These are phyloP conservation scores for Spongospora subterranea DNA, from an alignment of 208 protist genomes.

Conservation along the genomic window DNA sequence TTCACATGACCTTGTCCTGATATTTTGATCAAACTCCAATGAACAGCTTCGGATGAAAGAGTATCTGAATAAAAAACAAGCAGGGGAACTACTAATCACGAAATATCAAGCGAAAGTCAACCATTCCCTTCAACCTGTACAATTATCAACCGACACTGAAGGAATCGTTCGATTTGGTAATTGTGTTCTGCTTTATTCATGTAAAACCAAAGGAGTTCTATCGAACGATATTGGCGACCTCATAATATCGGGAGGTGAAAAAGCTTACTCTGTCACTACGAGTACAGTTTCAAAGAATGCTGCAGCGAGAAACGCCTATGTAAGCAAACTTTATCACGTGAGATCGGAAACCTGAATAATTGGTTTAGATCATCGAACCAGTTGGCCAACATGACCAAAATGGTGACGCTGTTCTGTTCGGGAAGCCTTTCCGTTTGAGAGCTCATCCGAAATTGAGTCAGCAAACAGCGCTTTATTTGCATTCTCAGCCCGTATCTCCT, in stretches of 20 bases:
- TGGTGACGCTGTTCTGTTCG: slow-evolving; percentile 12
- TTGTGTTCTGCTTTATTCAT: slow-evolving; percentile 11
- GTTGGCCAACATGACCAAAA: background rate
- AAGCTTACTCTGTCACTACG: slow-evolving; percentile 10
- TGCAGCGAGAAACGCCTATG: slow-evolving; percentile 11
- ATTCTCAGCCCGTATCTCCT: slow-evolving; percentile 49
- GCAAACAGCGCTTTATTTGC: background rate
- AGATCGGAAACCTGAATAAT: background rate
- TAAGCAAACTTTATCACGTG: background rate
- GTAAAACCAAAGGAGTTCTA: slow-evolving; percentile 12
- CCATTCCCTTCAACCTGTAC: slow-evolving; percentile 21
- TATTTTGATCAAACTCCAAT: background rate
- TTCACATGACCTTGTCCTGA: too few species aligned
- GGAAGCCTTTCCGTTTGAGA: background rate
- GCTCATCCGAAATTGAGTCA: background rate
- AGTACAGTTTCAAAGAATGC: background rate
- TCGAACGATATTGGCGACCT: slow-evolving; percentile 47
- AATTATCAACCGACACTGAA: slow-evolving; percentile 46
- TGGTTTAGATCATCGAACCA: slow-evolving; percentile 53
- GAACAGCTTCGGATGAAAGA: slow-evolving; percentile 50
- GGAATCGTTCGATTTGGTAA: slow-evolving; percentile 14
- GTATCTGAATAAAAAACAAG: background rate
- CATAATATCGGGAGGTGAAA: background rate
- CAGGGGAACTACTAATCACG: slow-evolving; percentile 30
- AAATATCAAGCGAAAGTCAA: slow-evolving; percentile 50